Percentiles rank a stretch among this genome's conserved stretches.
Evolutionary conservation across 1,139 yeast genomes (phyloP).

Genomic region (Lodderomyces metapsilosis): DNA sequence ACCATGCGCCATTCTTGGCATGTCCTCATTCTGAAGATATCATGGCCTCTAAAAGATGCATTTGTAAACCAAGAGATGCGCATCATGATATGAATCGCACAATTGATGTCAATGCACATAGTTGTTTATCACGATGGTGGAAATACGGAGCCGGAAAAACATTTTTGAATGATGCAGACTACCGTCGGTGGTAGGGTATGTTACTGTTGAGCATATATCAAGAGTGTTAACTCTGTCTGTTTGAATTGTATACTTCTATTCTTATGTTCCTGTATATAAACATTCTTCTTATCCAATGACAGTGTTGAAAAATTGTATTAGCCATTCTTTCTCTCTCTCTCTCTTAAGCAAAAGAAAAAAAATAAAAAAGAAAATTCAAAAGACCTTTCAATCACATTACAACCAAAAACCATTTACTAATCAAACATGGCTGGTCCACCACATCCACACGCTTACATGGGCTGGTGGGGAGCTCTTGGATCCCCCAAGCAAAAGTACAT

Average conservation of each 20-base stretch:
- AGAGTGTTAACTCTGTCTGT: too few relatives aligned
- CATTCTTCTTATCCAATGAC: constrained; percentile 1
- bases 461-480: constrained; percentile 95
- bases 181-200: constrained; percentile 7
- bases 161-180: constrained; percentile 41
- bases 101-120: constrained; percentile 60
- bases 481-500: constrained; percentile 87
- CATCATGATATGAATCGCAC: constrained; percentile 26
- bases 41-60: constrained; percentile 61
- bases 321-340: too few relatives aligned
- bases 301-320: constrained; percentile 4
- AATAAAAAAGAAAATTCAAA: neutral
- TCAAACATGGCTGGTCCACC: constrained; percentile 66
- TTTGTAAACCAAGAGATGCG: constrained; percentile 51
- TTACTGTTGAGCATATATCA: too few relatives aligned
- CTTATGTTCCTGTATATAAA: neutral
- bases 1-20: constrained; percentile 76
- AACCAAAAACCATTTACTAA: neutral
- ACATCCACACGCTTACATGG: constrained; percentile 80
- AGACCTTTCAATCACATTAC: neutral
- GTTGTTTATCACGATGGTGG: constrained; percentile 91
- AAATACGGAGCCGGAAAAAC: constrained; percentile 58
- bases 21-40: constrained; percentile 66
- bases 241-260: neutral
- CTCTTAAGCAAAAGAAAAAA: too few relatives aligned